These are phyloP conservation scores for Tetrapyrgos nigripes DNA, from an alignment of 1,284 basidiomycete genomes.

Conservation along the genomic window DNA sequence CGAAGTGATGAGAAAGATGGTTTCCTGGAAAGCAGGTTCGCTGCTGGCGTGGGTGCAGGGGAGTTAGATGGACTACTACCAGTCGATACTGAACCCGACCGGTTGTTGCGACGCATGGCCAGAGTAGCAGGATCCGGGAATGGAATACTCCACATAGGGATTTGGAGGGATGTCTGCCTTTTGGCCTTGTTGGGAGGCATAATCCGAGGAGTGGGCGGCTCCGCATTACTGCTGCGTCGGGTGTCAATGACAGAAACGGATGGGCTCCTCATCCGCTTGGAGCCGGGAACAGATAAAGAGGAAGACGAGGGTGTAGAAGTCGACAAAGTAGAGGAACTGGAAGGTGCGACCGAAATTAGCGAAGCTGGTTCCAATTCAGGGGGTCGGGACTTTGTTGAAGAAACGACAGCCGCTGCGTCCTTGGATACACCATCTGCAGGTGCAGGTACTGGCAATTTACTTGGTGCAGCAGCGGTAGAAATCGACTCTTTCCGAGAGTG, in stretches of 20 bases:
- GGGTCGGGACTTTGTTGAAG: background rate
- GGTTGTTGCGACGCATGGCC: constrained; percentile 1
- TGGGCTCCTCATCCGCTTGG: background rate
- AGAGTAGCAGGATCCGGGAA: constrained; percentile 6
- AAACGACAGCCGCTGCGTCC: background rate
- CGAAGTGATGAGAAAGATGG: background rate
- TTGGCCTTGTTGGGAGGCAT: background rate
- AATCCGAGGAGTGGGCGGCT: background rate
- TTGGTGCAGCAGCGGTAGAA: background rate
- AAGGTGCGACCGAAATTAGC: background rate
- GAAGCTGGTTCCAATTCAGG: background rate
- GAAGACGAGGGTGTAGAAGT: background rate
- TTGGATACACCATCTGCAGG: too few relatives aligned
- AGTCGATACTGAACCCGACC: background rate
- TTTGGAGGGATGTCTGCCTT: background rate
- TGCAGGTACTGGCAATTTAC: too few relatives aligned
- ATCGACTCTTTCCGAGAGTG: too few relatives aligned
- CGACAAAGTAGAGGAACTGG: background rate
- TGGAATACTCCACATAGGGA: background rate
- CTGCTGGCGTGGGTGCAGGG: background rate
- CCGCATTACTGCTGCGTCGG: background rate
- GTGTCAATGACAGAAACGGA: background rate
- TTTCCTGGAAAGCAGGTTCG: background rate
- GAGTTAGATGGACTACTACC: background rate
- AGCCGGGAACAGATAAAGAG: background rate